Evolutionary conservation across 2,329 filamentous ascomycete genomes (phyloP).

Genomic region (Aspergillus glaucus): DNA sequence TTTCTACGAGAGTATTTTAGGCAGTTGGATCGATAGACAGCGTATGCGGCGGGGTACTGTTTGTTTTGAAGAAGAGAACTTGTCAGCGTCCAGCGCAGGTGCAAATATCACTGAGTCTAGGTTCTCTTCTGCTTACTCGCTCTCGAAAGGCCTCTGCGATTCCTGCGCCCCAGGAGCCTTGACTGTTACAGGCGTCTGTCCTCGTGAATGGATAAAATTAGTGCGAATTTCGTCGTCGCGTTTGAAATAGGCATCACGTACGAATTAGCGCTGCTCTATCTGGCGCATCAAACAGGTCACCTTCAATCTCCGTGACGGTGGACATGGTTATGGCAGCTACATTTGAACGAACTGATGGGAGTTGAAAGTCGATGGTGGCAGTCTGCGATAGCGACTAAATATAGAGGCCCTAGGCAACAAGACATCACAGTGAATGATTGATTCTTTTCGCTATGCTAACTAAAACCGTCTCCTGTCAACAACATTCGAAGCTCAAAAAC

Average conservation of each 20-base stretch:
- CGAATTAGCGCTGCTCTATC: slow-evolving; percentile 47
- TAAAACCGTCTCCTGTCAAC: no score
- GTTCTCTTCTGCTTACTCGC: slow-evolving; percentile 15
- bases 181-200: slow-evolving; percentile 53
- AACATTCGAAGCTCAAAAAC: no score
- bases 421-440: no score
- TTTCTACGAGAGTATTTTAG: slow-evolving; percentile 5
- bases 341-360: neutral
- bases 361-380: no score
- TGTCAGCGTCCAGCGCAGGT: slow-evolving; percentile 1
- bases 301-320: slow-evolving; percentile 28
- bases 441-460: no score
- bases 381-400: no score
- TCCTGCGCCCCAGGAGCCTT: slow-evolving; percentile 54
- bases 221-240: neutral
- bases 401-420: no score
- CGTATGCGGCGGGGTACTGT: slow-evolving; percentile 48
- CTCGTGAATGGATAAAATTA: neutral
- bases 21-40: slow-evolving; percentile 46
- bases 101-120: no score
- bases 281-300: slow-evolving; percentile 51
- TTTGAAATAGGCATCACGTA: slow-evolving; percentile 13
- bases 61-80: neutral
- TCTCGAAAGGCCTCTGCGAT: slow-evolving; percentile 49
- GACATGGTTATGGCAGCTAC: slow-evolving; percentile 1